Evolutionary conservation across 495 filamentous ascomycete genomes (phyloP).

Genomic region (Penicillium coffeae): DNA sequence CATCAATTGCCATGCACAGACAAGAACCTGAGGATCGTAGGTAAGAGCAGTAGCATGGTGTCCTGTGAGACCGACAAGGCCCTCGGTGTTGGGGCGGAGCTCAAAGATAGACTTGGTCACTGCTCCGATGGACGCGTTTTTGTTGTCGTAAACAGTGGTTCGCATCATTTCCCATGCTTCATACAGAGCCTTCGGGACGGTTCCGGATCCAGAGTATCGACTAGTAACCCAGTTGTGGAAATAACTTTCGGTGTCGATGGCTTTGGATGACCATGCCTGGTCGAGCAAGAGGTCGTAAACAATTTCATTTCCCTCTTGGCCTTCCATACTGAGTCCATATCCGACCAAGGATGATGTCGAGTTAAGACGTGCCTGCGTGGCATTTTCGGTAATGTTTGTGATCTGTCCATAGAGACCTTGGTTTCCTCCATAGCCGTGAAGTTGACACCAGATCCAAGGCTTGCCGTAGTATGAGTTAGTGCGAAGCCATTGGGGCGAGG

Average conservation of each 20-base stretch:
- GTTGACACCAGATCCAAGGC: slow-evolving; percentile 51
- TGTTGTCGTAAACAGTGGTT: slow-evolving; percentile 50
- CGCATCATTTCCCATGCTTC: slow-evolving; percentile 47
- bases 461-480: slow-evolving; percentile 51
- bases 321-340: slow-evolving; percentile 47
- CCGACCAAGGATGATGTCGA: slow-evolving; percentile 40
- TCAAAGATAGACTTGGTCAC: slow-evolving; percentile 49
- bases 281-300: slow-evolving; percentile 49
- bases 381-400: slow-evolving; percentile 44
- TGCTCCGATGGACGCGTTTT: slow-evolving; percentile 36
- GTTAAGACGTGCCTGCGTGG: slow-evolving; percentile 39
- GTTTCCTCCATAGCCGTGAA: slow-evolving; percentile 50
- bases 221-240: slow-evolving; percentile 45
- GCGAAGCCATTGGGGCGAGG: slow-evolving; percentile 47
- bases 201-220: slow-evolving; percentile 36
- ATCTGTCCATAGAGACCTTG: slow-evolving; percentile 52
- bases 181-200: slow-evolving; percentile 35
- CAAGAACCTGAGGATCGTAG: slow-evolving; percentile 39
- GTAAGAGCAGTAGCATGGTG: slow-evolving; percentile 41
- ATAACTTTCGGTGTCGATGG: slow-evolving; percentile 43
- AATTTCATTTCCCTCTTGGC: slow-evolving; percentile 55
- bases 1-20: slow-evolving; percentile 40
- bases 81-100: slow-evolving; percentile 35
- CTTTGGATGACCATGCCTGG: slow-evolving; percentile 44
- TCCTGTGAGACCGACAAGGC: slow-evolving; percentile 34